A percentile compares a stretch with the other conserved stretches of the same genome.
Conservation (phyloP, 2,329 filamentous ascomycete species). For the Fusarium chaquense region DNA sequence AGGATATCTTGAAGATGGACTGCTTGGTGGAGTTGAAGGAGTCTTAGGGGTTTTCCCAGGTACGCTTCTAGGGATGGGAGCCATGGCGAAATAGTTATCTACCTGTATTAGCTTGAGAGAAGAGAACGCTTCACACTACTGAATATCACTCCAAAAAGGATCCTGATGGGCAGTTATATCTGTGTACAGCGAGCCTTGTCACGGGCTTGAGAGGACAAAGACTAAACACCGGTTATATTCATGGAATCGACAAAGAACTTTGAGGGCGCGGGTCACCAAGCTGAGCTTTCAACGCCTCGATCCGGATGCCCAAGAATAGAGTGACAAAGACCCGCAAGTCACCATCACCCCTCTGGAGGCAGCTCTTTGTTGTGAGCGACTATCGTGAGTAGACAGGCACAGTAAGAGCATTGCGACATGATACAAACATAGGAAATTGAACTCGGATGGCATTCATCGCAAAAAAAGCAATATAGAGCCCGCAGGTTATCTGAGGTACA, state of each 20-base stretch:
- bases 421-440: neutral
- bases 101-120: neutral
- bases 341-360: neutral
- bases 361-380: neutral
- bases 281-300: neutral
- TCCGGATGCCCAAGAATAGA: neutral
- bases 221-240: neutral
- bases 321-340: constrained; percentile 23
- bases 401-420: too few species aligned
- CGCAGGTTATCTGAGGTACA: neutral
- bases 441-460: neutral
- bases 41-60: neutral
- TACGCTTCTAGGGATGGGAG: neutral
- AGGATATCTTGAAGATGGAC: neutral
- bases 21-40: neutral
- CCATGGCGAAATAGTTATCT: constrained; percentile 5
- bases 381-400: neutral
- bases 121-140: neutral
- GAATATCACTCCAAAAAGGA: neutral
- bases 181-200: neutral
- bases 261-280: neutral
- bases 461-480: too few species aligned
- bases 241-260: neutral
- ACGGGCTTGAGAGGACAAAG: neutral
- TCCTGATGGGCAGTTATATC: neutral